phyloP scores from a whole-genome alignment of 352 stramenopile species.

The Globisporangium sylvaticum region DNA sequence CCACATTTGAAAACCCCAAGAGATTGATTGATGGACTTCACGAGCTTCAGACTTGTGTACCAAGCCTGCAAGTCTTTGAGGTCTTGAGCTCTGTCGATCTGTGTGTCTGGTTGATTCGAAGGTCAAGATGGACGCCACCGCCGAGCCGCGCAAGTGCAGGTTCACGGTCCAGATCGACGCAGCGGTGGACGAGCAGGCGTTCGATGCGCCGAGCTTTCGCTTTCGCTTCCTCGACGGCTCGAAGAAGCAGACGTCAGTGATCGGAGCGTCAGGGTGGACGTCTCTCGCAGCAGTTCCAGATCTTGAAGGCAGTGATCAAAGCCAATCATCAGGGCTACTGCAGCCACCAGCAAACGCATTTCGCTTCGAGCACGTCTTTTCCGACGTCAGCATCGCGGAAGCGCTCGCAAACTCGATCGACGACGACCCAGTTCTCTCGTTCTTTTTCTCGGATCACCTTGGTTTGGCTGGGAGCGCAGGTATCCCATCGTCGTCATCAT shows the following conservation, averaged over 20 bases:
- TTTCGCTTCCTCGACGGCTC: constrained; percentile 67
- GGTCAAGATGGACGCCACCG: constrained; percentile 3
- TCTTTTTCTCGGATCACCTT: constrained; percentile 60
- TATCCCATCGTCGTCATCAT: constrained; percentile 1
- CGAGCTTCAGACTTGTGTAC: too few species aligned
- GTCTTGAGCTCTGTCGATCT: neutral
- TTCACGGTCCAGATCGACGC: constrained; percentile 66
- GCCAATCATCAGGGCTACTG: neutral
- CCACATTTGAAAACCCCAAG: too few species aligned
- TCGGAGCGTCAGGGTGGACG: constrained; percentile 35
- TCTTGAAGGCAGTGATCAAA: too few species aligned
- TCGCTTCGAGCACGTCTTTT: constrained; percentile 47
- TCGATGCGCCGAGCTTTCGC: constrained; percentile 53
- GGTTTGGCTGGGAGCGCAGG: constrained; percentile 18
- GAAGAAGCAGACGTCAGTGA: constrained; percentile 46
- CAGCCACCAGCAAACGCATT: constrained; percentile 14
- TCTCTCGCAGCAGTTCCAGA: too few species aligned
- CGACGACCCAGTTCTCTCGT: constrained; percentile 54
- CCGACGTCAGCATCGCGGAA: constrained; percentile 45
- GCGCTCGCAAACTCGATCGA: constrained; percentile 41
- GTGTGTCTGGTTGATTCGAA: neutral
- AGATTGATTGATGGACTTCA: neutral
- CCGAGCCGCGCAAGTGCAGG: constrained; percentile 37
- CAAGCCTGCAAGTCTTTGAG: too few species aligned
- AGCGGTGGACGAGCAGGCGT: constrained; percentile 29